Evolutionary conservation across 495 filamentous ascomycete species (phyloP).

Genomic region (Neurospora sp.): DNA sequence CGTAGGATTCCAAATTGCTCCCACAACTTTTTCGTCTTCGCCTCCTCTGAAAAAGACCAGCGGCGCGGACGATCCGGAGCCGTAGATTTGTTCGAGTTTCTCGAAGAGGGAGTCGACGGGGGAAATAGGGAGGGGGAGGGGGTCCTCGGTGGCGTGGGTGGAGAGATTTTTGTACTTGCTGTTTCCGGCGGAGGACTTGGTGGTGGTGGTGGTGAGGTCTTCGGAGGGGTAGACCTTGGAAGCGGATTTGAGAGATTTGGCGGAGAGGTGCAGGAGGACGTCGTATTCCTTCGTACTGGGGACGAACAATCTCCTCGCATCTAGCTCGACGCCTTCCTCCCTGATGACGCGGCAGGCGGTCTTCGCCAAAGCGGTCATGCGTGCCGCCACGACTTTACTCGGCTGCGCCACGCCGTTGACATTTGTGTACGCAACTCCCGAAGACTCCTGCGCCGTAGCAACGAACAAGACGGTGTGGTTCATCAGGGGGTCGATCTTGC

Average conservation of each 20-base stretch:
- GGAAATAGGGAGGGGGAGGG: conserved; percentile 35
- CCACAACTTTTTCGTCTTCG: conserved; percentile 48
- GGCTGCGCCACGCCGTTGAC: conserved; percentile 39
- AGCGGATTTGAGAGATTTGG: conserved; percentile 30
- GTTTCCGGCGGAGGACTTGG: not conserved
- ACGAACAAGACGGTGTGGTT: conserved; percentile 74
- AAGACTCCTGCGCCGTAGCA: conserved; percentile 65
- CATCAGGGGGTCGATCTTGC: conserved; percentile 80
- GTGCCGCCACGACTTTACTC: conserved; percentile 69
- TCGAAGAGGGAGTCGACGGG: conserved; percentile 43
- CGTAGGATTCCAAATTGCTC: conserved; percentile 74
- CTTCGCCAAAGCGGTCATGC: conserved; percentile 72
- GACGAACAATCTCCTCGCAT: conserved; percentile 55
- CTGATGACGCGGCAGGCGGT: conserved; percentile 54
- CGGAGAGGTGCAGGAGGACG: conserved; percentile 63
- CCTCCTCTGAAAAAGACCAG: conserved; percentile 66
- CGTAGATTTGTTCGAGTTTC: conserved; percentile 37
- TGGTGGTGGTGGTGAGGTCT: conserved; percentile 3
- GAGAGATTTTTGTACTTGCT: conserved; percentile 65
- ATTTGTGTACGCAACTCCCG: conserved; percentile 73
- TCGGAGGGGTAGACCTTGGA: conserved; percentile 14
- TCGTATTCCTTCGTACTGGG: conserved; percentile 67
- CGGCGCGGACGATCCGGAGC: conserved; percentile 45
- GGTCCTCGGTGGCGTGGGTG: conserved; percentile 20
- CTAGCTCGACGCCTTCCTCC: conserved; percentile 45